Evolutionary conservation across 345 rosid species (phyloP).

Genomic region (Hibiscus mutabilis): DNA sequence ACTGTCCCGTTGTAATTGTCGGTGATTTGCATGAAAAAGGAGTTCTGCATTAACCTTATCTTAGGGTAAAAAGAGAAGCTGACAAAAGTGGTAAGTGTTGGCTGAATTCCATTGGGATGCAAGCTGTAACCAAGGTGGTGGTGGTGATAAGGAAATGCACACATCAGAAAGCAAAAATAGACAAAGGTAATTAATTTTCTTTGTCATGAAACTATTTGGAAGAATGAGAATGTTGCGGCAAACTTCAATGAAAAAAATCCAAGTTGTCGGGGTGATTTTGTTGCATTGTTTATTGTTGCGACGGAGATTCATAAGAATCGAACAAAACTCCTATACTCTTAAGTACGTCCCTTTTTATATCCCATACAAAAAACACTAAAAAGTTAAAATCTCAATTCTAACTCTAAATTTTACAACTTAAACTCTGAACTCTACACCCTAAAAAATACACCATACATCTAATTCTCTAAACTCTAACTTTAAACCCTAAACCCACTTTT

Average conservation of each 20-base stretch:
- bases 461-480: too few relatives aligned
- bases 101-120: not conserved
- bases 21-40: not conserved
- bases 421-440: too few relatives aligned
- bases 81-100: not conserved
- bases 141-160: slow-evolving; percentile 3
- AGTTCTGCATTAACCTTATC: not conserved
- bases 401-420: too few relatives aligned
- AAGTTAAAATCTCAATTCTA: too few relatives aligned
- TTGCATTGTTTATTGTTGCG: not conserved
- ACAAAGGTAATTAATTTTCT: not conserved
- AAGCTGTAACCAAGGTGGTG: too few relatives aligned
- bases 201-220: not conserved
- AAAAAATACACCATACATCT: too few relatives aligned
- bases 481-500: too few relatives aligned
- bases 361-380: too few relatives aligned
- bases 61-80: not conserved
- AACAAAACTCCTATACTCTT: too few relatives aligned
- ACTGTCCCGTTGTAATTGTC: not conserved
- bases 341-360: too few relatives aligned
- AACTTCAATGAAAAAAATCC: slow-evolving; percentile 8
- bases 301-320: not conserved
- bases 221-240: slow-evolving; percentile 4
- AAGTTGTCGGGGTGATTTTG: slow-evolving; percentile 23
- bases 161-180: slow-evolving; percentile 9